Percentiles rank a stretch among this genome's conserved stretches.
phyloP scores from a whole-genome alignment of 1,284 basidiomycete species.

The Somion occarium region DNA sequence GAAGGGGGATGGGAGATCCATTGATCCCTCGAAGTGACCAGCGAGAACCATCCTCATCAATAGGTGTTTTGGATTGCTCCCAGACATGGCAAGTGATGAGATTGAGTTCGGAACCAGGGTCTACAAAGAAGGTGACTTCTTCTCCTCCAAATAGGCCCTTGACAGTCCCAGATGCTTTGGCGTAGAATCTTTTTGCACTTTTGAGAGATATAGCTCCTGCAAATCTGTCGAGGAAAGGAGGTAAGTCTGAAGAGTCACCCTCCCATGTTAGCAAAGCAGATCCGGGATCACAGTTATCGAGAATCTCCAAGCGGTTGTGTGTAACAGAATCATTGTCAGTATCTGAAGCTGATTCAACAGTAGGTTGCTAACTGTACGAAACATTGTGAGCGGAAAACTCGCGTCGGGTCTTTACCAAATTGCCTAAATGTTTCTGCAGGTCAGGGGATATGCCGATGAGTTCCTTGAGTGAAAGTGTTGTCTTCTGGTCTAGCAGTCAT shows the following conservation, averaged over 20 bases:
- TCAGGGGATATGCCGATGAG: constrained; percentile 9
- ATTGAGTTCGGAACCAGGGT: constrained; percentile 10
- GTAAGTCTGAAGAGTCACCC: not conserved
- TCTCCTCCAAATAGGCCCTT: not conserved
- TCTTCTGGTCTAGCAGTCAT: constrained; percentile 2
- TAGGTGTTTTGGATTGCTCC: constrained; percentile 7
- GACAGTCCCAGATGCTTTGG: not conserved
- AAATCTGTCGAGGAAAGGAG: not conserved
- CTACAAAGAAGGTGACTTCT: constrained; percentile 5
- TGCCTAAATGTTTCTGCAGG: constrained; percentile 7
- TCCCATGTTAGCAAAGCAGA: not conserved
- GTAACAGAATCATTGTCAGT: no score
- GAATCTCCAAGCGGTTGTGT: no score
- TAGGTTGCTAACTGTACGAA: no score
- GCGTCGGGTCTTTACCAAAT: constrained; percentile 5
- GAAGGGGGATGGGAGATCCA: constrained; percentile 16
- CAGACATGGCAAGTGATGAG: constrained; percentile 1
- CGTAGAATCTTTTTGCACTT: not conserved
- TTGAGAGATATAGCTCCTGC: not conserved
- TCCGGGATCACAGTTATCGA: not conserved
- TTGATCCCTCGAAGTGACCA: constrained; percentile 28
- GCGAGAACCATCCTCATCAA: constrained; percentile 22
- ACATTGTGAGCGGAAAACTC: not conserved
- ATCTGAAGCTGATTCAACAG: no score
- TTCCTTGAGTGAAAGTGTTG: constrained; percentile 6